Evolutionary conservation across 2,329 filamentous ascomycete genomes (phyloP).

Genomic region (Diaporthe sp.): DNA sequence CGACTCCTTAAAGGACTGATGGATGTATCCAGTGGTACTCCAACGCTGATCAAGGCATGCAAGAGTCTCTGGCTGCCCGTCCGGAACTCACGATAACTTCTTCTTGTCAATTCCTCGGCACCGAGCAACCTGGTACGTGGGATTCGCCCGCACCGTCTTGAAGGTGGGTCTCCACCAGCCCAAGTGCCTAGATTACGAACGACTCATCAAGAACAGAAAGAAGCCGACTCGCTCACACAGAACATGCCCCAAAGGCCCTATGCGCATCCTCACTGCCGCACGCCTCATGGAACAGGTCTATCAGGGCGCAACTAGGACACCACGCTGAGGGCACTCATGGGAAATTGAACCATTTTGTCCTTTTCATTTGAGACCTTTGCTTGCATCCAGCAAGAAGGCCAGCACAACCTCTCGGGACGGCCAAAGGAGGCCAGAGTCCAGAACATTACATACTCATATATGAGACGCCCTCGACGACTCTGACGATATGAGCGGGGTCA

Average conservation of each 20-base stretch:
- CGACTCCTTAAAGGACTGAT: not conserved
- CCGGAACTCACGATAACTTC: not conserved
- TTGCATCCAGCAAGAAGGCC: not conserved
- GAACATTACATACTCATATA: not conserved
- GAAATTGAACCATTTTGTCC: no score
- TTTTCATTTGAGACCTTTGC: not conserved
- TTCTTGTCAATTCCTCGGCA: not conserved
- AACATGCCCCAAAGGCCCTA: not conserved
- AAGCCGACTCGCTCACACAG: not conserved
- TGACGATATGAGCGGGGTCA: constrained; percentile 32
- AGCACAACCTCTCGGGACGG: not conserved
- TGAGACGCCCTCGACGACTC: not conserved
- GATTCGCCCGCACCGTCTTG: not conserved
- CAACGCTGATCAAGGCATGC: not conserved
- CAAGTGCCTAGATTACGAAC: not conserved
- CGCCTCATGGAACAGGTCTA: not conserved
- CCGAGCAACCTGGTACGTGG: not conserved
- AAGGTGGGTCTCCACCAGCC: not conserved
- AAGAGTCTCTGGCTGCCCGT: not conserved
- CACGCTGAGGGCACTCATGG: not conserved
- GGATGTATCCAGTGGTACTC: not conserved
- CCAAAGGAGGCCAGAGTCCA: not conserved
- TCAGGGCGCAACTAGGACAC: not conserved
- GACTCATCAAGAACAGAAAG: not conserved
- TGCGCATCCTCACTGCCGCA: not conserved